Evolutionary conservation across 2,329 filamentous ascomycete species (phyloP), one percentile per base, ranked within the genome.

Genomic region (Colletotrichum coccodes): DNA sequence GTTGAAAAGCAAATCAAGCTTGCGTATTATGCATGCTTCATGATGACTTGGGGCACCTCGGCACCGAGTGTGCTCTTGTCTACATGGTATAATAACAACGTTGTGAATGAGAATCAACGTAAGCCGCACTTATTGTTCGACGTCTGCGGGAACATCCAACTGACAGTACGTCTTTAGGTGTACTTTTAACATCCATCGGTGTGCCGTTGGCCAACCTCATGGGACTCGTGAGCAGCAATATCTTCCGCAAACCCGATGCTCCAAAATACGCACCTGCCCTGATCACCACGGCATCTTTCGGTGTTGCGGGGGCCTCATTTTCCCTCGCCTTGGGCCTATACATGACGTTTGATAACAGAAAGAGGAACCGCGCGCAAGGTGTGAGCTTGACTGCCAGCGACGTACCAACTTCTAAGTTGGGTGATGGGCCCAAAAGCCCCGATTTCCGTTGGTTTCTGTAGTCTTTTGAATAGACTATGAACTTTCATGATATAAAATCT

Each of bases 11-110:
- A 91, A 44, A 77, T 91, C n/a, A 34, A 56, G 6, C 3, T 68
- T 11, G 65, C 65, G 0, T 64, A 68, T n/a, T 68, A 84, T 71
- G 91, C 92, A 6, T 90, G 87, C 62, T 95, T 94, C 78, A 92
- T 94, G 90, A 94, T 94, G 91, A 92, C 90, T 12, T 94, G 91
- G 90, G 92, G 92, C 18, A 94, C 91, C 0, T 91, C 89, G 1
- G 92, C 92, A 0, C 92, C 93, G 0, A 92, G 89, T 0, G 92
- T 94, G 9, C 83, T 95, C 82, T 91, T 68, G 81, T 89, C 72
- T 83, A 89, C 64, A 32, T 82, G 76, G 90, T 94, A 94, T 80
- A 95, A 93, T 81, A 95, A 95, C 83, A 95, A 95, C 76, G 87
- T 94, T 64, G 92, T 92, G 1, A 87, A 95, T 74, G 93, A 95